phyloP scores from a whole-genome alignment of 352 stramenopile species.

The Phytopythium delawarense region DNA sequence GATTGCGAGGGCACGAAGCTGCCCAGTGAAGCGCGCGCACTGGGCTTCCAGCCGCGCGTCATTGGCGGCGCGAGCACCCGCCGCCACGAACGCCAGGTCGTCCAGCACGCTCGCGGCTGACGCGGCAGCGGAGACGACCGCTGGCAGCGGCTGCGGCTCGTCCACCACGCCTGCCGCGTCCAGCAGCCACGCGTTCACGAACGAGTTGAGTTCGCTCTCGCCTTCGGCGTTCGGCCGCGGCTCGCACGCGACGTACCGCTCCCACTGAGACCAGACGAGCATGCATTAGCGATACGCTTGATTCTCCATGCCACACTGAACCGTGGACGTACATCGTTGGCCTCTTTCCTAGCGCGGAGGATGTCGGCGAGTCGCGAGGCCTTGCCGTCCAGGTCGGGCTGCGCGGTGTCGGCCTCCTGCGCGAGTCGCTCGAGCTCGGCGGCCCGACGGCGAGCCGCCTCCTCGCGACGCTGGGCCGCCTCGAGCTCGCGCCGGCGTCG shows the following conservation, averaged over 20 bases:
- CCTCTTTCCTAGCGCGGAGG: slow-evolving; percentile 57
- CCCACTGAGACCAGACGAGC: slow-evolving; percentile 27
- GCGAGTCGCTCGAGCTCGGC: slow-evolving; percentile 60
- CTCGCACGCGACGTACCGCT: slow-evolving; percentile 74
- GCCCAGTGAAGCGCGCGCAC: slow-evolving; percentile 37
- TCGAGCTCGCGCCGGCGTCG: slow-evolving; percentile 52
- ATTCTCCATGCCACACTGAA: background rate
- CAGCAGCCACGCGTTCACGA: slow-evolving; percentile 72
- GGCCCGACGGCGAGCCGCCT: slow-evolving; percentile 57
- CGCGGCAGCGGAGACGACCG: slow-evolving; percentile 40
- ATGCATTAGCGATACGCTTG: background rate
- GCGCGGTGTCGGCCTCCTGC: slow-evolving; percentile 46
- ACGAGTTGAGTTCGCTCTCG: slow-evolving; percentile 80
- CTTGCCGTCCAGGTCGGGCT: slow-evolving; percentile 55
- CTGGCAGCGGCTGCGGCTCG: slow-evolving; percentile 16
- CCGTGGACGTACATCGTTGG: slow-evolving; percentile 36
- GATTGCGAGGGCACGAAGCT: slow-evolving; percentile 50
- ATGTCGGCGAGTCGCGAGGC: slow-evolving; percentile 54
- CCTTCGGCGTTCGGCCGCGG: slow-evolving; percentile 57
- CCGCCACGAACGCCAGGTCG: slow-evolving; percentile 52
- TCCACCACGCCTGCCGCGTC: slow-evolving; percentile 44
- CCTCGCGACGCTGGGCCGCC: slow-evolving; percentile 49
- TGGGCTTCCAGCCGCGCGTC: slow-evolving; percentile 33
- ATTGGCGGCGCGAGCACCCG: slow-evolving; percentile 52
- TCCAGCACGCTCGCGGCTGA: slow-evolving; percentile 57